A percentile compares a stretch with the other conserved stretches of the same genome.
Evolutionary conservation across 371 early-diverging fungal genomes (phyloP).

Genomic region (Mucor indicus): DNA sequence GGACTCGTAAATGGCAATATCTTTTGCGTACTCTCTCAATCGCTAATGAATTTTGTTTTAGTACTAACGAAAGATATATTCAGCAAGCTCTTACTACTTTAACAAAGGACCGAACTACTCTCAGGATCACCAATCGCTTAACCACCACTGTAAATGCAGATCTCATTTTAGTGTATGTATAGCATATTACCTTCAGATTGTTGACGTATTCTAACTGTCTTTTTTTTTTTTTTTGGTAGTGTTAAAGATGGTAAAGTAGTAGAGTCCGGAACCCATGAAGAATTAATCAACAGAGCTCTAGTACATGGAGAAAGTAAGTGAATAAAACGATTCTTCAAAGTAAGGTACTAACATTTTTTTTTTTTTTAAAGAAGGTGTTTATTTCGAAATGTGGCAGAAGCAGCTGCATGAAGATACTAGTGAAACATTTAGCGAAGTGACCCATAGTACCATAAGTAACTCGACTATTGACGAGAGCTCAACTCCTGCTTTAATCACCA

Average conservation of each 20-base stretch:
- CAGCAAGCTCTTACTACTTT: constrained; percentile 64
- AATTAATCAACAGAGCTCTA: constrained; percentile 51
- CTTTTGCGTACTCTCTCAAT: too few relatives aligned
- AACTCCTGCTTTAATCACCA: too few relatives aligned
- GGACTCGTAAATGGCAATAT: too few relatives aligned
- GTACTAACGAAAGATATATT: constrained; percentile 79
- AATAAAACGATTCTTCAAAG: too few relatives aligned
- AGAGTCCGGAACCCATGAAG: constrained; percentile 80
- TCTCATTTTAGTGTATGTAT: constrained; percentile 75
- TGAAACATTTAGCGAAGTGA: background rate
- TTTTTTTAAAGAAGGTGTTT: constrained; percentile 57
- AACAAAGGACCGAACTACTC: constrained; percentile 84
- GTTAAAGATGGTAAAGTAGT: constrained; percentile 73
- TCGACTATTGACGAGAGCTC: too few relatives aligned
- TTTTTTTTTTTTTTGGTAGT: too few relatives aligned
- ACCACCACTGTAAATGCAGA: constrained; percentile 82
- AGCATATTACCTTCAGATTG: too few relatives aligned
- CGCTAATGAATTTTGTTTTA: too few relatives aligned
- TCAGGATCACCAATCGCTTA: constrained; percentile 94
- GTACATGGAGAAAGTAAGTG: constrained; percentile 9
- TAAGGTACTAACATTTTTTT: too few relatives aligned
- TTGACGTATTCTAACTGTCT: too few relatives aligned
- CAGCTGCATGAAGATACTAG: constrained; percentile 62
- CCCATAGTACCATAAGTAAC: too few relatives aligned
- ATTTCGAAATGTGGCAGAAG: constrained; percentile 83